Conservation (phyloP, 305 asterid species). For the Nicotiana rustica region DNA sequence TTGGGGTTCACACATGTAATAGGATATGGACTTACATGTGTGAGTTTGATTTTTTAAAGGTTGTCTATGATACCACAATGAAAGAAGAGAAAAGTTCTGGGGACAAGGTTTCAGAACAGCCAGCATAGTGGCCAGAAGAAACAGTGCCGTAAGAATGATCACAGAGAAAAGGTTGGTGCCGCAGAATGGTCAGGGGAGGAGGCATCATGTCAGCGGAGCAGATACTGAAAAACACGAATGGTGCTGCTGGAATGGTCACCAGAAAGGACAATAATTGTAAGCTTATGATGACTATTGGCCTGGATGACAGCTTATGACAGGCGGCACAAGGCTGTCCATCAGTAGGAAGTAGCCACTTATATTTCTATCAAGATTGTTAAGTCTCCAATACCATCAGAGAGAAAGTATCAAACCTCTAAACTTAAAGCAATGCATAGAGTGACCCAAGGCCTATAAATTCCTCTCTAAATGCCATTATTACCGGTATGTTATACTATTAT, state of each 20-base stretch:
- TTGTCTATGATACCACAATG: slow-evolving; percentile 5
- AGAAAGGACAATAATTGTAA: neutral
- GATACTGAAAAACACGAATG: slow-evolving; percentile 1
- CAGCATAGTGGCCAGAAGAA: slow-evolving; percentile 20
- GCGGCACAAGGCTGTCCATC: neutral
- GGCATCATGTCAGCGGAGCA: neutral
- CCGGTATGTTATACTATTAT: neutral
- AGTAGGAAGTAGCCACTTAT: slow-evolving; percentile 26
- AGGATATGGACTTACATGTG: neutral
- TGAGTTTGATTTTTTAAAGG: neutral
- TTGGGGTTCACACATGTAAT: neutral
- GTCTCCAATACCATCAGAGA: neutral
- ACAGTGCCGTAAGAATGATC: neutral
- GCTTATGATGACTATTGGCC: neutral
- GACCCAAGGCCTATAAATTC: neutral
- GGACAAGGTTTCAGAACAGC: neutral
- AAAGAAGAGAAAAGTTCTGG: neutral
- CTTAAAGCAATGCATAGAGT: neutral
- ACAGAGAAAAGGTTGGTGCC: slow-evolving; percentile 6
- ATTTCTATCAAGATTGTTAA: neutral
- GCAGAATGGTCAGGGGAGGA: neutral
- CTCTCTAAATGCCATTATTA: neutral
- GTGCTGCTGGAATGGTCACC: slow-evolving; percentile 1
- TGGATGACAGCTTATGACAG: neutral
- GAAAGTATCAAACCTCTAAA: slow-evolving; percentile 2